These are phyloP conservation scores for Hanseniaspora hatyaiensis DNA, from an alignment of 805 yeast species.

Conservation along the genomic window DNA sequence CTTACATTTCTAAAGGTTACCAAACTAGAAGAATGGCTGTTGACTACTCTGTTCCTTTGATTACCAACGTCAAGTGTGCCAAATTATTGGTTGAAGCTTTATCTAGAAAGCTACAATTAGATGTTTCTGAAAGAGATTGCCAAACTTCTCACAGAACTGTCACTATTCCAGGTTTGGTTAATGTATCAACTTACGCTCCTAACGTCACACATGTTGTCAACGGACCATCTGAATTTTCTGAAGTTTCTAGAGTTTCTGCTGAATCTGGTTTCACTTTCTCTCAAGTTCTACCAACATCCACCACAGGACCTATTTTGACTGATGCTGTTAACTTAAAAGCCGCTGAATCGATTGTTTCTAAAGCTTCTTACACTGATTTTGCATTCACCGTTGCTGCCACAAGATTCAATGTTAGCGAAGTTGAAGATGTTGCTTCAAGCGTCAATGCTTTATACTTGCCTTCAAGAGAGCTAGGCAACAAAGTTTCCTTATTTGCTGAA, in stretches of 20 bases:
- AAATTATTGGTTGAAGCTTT: constrained; percentile 91
- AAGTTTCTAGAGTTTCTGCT: constrained; percentile 57
- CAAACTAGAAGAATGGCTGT: constrained; percentile 99
- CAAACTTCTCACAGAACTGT: constrained; percentile 82
- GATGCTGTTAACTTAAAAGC: constrained; percentile 55
- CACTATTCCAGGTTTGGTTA: constrained; percentile 75
- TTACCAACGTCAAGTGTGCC: constrained; percentile 95
- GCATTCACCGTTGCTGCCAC: constrained; percentile 76
- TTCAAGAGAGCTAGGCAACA: constrained; percentile 56
- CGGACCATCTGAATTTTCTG: constrained; percentile 49
- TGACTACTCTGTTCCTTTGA: constrained; percentile 93
- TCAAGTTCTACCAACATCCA: constrained; percentile 63
- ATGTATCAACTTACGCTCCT: constrained; percentile 70
- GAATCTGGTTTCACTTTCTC: constrained; percentile 83
- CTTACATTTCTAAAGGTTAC: constrained; percentile 94
- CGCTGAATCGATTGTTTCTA: constrained; percentile 42
- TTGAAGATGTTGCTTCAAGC: constrained; percentile 47
- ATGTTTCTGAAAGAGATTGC: constrained; percentile 66
- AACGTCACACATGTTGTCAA: constrained; percentile 37
- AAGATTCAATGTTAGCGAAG: constrained; percentile 49
- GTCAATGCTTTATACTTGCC: constrained; percentile 79
- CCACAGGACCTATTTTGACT: constrained; percentile 47
- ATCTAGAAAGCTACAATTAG: constrained; percentile 53
- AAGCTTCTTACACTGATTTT: constrained; percentile 67
- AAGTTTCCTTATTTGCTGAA: constrained; percentile 65